Base-by-base conservation (phyloP, 768 basidiomycete genomes). In the Russula abietina region DNA sequence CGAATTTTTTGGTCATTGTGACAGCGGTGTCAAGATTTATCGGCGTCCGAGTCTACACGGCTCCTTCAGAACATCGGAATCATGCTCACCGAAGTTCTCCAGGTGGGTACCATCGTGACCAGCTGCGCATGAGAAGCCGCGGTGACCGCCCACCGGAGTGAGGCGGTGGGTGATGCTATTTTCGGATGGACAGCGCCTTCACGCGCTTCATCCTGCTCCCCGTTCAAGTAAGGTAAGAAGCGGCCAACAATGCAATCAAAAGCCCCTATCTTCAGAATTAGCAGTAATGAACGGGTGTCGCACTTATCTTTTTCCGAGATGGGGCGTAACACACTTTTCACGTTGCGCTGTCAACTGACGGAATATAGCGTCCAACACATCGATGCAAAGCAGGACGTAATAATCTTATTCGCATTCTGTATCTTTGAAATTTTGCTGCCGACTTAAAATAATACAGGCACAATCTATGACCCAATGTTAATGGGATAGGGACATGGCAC, bases 201-300 rank as follows among this genome's bases (percentile, higher is more conserved):
- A 28, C 62, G 62, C 49, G 52, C 62, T 30, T 46, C 36, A 28
- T 51, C 16, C 17, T 36, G 36, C 48, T 38, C 57, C 62, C 61
- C 17, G n/a, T 64, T 64, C 39, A 36, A 54, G 48, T n/a, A 36
- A 36, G 36, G 36, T 36, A 36, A 64, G 62, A 64, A 64, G 58
- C 63, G 26, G 24, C 7, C 22, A 64, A 64, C 22, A 64, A 64
- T 64, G 48, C 54, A 60, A 64, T 64, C 62, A 60, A 30, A 36
- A 56, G 59, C 63, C 63, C 63, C 63, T 64, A 64, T 64, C 63
- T 64, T 19, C 32, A 51, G 58, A 64, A 64, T 58, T 46, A 53
- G 45, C 43, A n/a, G 8, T 19, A n/a, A 45, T 45, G 43, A n/a
- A 45, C 19, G 17, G 38, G 14, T 50, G 33, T 41, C 58, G 52